Conservation (phyloP, 2,329 filamentous ascomycete species). For the Cladosporium sp. region DNA sequence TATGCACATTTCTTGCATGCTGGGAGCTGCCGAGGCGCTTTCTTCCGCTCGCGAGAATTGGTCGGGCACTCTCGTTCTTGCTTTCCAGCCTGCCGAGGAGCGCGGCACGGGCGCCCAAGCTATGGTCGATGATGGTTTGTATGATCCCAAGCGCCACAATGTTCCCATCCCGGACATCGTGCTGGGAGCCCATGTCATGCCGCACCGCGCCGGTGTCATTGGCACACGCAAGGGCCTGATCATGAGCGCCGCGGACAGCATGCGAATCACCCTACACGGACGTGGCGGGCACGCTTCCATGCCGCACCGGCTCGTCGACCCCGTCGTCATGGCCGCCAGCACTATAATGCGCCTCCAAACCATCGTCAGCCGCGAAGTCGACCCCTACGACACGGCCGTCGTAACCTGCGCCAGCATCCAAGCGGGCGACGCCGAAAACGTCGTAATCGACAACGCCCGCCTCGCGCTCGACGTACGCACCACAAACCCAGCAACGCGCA, state of each 20-base stretch:
- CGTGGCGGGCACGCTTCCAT: slow-evolving; percentile 55
- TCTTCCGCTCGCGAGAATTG: slow-evolving; percentile 43
- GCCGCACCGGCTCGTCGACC: slow-evolving; percentile 54
- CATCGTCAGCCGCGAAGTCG: slow-evolving; percentile 50
- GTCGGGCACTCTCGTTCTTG: slow-evolving; percentile 58
- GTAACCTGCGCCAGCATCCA: slow-evolving; percentile 56
- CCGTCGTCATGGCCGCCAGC: slow-evolving; percentile 53
- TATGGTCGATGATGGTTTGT: slow-evolving; percentile 58
- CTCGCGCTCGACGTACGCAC: slow-evolving; percentile 53
- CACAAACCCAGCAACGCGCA: slow-evolving; percentile 41
- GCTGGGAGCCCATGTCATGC: slow-evolving; percentile 55
- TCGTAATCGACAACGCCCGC: slow-evolving; percentile 53
- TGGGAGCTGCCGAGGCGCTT: slow-evolving; percentile 53
- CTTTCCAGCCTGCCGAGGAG: slow-evolving; percentile 67
- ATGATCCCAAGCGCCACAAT: slow-evolving; percentile 36
- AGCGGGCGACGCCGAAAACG: slow-evolving; percentile 56
- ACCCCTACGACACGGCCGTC: slow-evolving; percentile 50
- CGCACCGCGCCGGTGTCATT: slow-evolving; percentile 35
- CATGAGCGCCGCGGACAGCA: slow-evolving; percentile 37
- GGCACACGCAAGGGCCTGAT: slow-evolving; percentile 40
- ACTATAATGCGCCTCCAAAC: slow-evolving; percentile 51
- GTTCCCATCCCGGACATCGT: slow-evolving; percentile 53
- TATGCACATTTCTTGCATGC: slow-evolving; percentile 56
- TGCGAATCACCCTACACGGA: slow-evolving; percentile 51
- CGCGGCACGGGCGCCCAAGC: slow-evolving; percentile 56